These are phyloP conservation scores for Tylopilus plumbeoviolaceoides DNA, from an alignment of 768 basidiomycete species.

Conservation along the genomic window DNA sequence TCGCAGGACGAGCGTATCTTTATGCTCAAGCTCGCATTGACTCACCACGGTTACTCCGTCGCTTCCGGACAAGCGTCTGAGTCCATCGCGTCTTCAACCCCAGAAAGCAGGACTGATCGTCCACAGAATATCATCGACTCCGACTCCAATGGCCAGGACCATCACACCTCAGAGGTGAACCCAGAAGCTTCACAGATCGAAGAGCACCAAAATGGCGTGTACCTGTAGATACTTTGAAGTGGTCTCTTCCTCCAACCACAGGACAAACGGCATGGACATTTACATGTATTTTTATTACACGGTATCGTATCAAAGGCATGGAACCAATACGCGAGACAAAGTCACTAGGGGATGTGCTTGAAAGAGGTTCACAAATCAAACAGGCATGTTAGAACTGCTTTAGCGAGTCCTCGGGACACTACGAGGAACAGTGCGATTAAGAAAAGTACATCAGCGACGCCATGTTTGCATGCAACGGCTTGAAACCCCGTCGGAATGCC, in stretches of 20 bases:
- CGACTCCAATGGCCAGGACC: constrained; percentile 16
- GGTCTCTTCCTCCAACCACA: neutral
- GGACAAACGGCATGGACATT: neutral
- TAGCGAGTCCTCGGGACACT: neutral
- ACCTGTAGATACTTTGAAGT: constrained; percentile 21
- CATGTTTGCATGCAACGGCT: constrained; percentile 50
- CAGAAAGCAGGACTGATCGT: neutral
- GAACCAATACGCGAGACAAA: neutral
- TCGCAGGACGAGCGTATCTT: constrained; percentile 75
- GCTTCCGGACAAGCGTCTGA: constrained; percentile 21
- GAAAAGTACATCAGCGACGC: constrained; percentile 59
- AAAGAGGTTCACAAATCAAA: neutral
- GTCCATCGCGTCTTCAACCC: neutral
- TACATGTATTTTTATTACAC: neutral
- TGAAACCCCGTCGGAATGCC: constrained; percentile 51
- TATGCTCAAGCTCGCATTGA: constrained; percentile 63
- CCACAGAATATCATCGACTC: constrained; percentile 3
- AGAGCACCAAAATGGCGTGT: constrained; percentile 19
- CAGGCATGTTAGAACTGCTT: neutral
- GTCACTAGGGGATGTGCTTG: neutral
- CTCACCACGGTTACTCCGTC: constrained; percentile 53
- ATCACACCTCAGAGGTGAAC: neutral
- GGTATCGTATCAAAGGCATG: neutral
- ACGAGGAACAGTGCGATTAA: constrained; percentile 9
- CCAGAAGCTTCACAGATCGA: neutral